Evolutionary conservation across 2,329 filamentous ascomycete genomes (phyloP).

Genomic region (Neocatenulostroma microsporum): DNA sequence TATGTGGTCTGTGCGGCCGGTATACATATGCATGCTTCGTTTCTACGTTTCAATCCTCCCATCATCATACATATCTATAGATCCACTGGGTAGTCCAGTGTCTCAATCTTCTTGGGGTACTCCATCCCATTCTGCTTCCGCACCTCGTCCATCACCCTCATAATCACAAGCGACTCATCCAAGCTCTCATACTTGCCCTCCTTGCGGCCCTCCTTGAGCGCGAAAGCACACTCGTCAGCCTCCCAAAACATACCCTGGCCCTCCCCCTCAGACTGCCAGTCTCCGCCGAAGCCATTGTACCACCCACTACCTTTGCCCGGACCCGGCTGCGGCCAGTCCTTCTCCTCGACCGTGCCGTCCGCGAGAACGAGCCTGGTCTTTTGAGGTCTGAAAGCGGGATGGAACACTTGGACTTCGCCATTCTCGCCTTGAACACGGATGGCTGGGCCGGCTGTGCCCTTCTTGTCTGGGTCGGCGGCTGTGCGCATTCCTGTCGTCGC

Average conservation of each 20-base stretch:
- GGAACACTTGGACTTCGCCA: constrained; percentile 74
- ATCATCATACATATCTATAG: constrained; percentile 15
- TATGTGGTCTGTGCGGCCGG: too few species aligned
- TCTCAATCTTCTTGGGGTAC: constrained; percentile 62
- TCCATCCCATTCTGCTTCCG: constrained; percentile 54
- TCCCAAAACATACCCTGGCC: constrained; percentile 88
- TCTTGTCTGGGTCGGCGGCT: constrained; percentile 53
- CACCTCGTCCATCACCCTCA: constrained; percentile 71
- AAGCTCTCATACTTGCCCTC: constrained; percentile 65
- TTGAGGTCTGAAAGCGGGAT: constrained; percentile 61
- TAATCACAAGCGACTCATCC: constrained; percentile 74
- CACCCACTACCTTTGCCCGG: constrained; percentile 42
- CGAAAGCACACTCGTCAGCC: constrained; percentile 69
- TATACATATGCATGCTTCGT: too few species aligned
- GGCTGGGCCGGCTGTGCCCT: constrained; percentile 54
- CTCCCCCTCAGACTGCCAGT: constrained; percentile 43
- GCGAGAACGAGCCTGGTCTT: constrained; percentile 29
- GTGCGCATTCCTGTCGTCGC: constrained; percentile 54
- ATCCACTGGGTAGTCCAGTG: constrained; percentile 45
- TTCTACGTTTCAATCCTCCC: background rate
- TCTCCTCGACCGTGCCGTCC: constrained; percentile 42
- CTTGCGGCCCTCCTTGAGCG: constrained; percentile 65
- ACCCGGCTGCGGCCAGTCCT: constrained; percentile 39
- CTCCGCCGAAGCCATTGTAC: constrained; percentile 41
- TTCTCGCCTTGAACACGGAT: constrained; percentile 73